Percentiles rank a stretch among this genome's conserved stretches.
phyloP scores from a whole-genome alignment of 306 rosid species.

The Sphenostylis stenocarpa region DNA sequence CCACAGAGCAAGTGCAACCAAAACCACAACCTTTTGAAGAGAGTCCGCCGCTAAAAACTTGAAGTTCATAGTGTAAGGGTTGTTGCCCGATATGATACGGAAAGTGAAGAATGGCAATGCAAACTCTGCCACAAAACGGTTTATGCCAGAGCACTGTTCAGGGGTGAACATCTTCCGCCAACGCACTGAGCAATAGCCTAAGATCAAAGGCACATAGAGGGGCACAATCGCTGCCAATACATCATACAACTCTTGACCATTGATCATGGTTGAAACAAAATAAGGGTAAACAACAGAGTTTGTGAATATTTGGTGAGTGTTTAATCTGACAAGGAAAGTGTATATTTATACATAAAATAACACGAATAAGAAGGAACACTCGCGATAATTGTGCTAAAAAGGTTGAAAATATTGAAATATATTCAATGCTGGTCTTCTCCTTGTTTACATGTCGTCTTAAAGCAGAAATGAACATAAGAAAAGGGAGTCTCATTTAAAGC shows the following conservation, averaged over 20 bases:
- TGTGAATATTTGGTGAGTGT: not conserved
- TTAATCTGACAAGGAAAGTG: too few species aligned
- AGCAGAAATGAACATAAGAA: too few species aligned
- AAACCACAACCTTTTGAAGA: conserved; percentile 36
- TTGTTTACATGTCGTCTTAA: not conserved
- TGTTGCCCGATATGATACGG: conserved; percentile 5
- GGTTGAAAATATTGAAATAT: not conserved
- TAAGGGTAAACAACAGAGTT: not conserved
- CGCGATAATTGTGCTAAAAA: too few species aligned
- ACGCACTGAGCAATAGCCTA: conserved; percentile 34
- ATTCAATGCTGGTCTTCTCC: not conserved
- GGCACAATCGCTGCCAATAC: conserved; percentile 33
- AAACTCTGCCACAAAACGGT: conserved; percentile 30
- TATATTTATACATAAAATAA: not conserved
- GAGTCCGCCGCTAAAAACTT: conserved; percentile 31
- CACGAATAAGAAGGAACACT: not conserved
- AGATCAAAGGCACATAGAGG: conserved; percentile 33
- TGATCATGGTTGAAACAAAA: conserved; percentile 49
- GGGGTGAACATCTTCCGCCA: conserved; percentile 53
- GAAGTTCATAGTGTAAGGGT: conserved; percentile 38
- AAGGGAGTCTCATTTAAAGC: too few species aligned
- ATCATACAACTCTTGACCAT: conserved; percentile 65
- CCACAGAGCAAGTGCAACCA: conserved; percentile 18
- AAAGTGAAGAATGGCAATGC: conserved; percentile 32
- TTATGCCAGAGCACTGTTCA: conserved; percentile 36